Evolutionary conservation across 2,329 filamentous ascomycete genomes (phyloP).

Genomic region (Xylariales sp.): DNA sequence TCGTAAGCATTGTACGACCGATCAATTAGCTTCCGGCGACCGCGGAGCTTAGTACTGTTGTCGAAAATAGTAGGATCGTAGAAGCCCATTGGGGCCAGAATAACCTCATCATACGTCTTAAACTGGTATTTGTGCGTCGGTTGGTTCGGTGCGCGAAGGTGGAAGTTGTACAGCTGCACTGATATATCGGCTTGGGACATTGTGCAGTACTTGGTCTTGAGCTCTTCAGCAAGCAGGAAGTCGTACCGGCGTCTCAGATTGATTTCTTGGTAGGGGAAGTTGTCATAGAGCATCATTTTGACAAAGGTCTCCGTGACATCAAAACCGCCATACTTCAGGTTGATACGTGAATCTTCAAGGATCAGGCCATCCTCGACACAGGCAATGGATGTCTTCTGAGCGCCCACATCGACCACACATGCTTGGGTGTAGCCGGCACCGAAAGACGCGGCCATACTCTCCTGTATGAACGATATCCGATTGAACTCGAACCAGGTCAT

Average conservation of each 20-base stretch:
- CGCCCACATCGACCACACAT: constrained; percentile 93
- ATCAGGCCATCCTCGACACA: constrained; percentile 96
- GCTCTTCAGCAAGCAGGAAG: constrained; percentile 87
- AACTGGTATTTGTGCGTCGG: constrained; percentile 91
- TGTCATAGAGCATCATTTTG: constrained; percentile 96
- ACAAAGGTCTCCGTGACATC: constrained; percentile 94
- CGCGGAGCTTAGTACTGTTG: constrained; percentile 71
- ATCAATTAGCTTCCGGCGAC: constrained; percentile 76
- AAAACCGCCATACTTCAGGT: constrained; percentile 87
- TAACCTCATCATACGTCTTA: constrained; percentile 95
- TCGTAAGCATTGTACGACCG: constrained; percentile 94
- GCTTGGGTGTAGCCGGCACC: constrained; percentile 91
- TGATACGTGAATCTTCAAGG: constrained; percentile 89
- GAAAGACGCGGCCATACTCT: constrained; percentile 91
- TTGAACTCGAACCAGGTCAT: constrained; percentile 88
- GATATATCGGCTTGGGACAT: constrained; percentile 87
- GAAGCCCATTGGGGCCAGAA: constrained; percentile 91
- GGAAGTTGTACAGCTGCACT: constrained; percentile 84
- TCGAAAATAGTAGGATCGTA: constrained; percentile 88
- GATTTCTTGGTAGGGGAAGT: constrained; percentile 93
- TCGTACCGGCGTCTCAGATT: constrained; percentile 88
- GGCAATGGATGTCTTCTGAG: constrained; percentile 94
- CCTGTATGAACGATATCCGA: constrained; percentile 89
- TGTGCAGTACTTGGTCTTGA: constrained; percentile 90
- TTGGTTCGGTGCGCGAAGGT: constrained; percentile 81